Conservation (phyloP, 2,329 filamentous ascomycete genomes). For the Didymella segeticola region DNA sequence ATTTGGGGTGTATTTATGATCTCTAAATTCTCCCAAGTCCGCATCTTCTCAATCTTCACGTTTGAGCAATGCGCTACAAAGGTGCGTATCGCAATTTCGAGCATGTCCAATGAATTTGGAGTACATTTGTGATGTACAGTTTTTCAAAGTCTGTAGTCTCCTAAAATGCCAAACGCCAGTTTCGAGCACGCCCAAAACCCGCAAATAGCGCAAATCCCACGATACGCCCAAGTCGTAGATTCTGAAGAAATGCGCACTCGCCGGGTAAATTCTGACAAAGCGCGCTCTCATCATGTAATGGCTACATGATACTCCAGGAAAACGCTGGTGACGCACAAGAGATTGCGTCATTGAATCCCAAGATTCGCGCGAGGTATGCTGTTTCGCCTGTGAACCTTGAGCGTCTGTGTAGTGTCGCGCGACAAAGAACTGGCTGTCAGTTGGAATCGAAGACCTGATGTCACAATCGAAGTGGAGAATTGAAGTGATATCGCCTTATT, state of each 20-base stretch:
- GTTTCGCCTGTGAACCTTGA: not conserved
- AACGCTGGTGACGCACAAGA: not conserved
- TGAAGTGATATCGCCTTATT: slow-evolving; percentile 48
- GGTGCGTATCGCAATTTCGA: not conserved
- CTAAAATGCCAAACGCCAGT: too few relatives aligned
- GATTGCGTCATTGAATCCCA: not conserved
- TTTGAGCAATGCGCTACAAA: not conserved
- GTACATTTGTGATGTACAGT: too few relatives aligned
- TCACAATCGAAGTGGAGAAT: slow-evolving; percentile 5
- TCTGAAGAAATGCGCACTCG: too few relatives aligned
- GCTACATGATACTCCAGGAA: too few relatives aligned
- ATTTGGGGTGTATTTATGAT: not conserved
- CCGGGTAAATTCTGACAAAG: too few relatives aligned
- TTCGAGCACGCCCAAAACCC: too few relatives aligned
- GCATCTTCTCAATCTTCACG: not conserved
- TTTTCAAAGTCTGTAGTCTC: too few relatives aligned
- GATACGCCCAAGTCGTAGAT: too few relatives aligned
- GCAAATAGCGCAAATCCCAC: too few relatives aligned
- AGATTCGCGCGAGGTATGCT: not conserved
- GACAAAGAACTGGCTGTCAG: not conserved
- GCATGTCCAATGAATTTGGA: too few relatives aligned
- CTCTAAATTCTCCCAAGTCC: not conserved
- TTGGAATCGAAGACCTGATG: not conserved
- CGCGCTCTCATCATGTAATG: too few relatives aligned
- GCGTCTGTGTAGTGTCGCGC: not conserved